Percentiles rank a stretch among this genome's conserved stretches.
Evolutionary conservation across 2,329 filamentous ascomycete genomes (phyloP).

Genomic region (Colletotrichum aenigma): DNA sequence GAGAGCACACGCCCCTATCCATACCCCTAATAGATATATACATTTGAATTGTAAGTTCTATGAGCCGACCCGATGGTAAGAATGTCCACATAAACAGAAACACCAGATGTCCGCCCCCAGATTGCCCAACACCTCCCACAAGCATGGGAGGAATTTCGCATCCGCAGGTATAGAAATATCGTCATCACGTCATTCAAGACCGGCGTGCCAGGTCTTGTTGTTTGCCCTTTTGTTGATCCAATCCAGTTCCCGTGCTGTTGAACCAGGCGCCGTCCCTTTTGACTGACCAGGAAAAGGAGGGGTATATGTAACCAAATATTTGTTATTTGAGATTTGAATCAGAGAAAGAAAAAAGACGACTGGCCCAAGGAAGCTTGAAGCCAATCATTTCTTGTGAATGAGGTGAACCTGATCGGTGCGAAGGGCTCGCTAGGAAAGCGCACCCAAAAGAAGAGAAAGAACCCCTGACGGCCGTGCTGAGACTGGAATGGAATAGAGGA

Average conservation of each 20-base stretch:
- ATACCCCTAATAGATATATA: constrained; percentile 9
- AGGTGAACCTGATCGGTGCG: not conserved
- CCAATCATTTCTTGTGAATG: not conserved
- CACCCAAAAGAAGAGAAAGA: not conserved
- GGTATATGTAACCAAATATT: not conserved
- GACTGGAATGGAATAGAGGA: not conserved
- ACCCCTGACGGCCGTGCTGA: not conserved
- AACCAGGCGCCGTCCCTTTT: constrained; percentile 9
- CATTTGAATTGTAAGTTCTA: constrained; percentile 15
- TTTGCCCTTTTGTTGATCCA: constrained; percentile 9
- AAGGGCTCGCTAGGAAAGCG: not conserved
- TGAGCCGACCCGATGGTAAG: not conserved
- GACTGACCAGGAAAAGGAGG: not conserved
- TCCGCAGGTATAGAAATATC: constrained; percentile 16
- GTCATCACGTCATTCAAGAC: constrained; percentile 19
- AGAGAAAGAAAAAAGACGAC: not conserved
- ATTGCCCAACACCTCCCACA: not conserved
- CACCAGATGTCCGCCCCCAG: not conserved
- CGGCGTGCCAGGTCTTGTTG: not conserved
- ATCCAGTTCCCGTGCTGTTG: constrained; percentile 9
- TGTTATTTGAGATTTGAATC: not conserved
- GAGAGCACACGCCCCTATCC: not conserved
- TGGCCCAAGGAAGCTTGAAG: not conserved
- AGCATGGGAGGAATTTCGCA: not conserved
- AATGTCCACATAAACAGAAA: constrained; percentile 8